Evolutionary conservation across 768 basidiomycete species (phyloP).

Genomic region (Sistotremastrum suecicum): DNA sequence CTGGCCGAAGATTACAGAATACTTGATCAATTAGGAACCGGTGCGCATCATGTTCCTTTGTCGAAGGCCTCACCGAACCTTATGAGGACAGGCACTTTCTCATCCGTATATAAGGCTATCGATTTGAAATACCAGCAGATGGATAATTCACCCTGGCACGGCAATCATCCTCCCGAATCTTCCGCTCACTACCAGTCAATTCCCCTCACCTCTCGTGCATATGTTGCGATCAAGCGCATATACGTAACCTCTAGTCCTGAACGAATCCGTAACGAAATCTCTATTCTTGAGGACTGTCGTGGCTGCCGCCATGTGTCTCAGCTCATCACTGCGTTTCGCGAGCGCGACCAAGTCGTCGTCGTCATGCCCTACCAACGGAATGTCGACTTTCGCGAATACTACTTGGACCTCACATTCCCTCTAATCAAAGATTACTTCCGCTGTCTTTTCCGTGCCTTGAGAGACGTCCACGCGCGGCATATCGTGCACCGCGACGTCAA

Average conservation of each 20-base stretch:
- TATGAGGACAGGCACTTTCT: conserved; percentile 65
- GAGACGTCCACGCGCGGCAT: conserved; percentile 72
- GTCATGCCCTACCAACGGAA: conserved; percentile 90
- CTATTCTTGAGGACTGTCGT: conserved; percentile 75
- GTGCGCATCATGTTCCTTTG: conserved; percentile 11
- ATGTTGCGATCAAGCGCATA: conserved; percentile 92
- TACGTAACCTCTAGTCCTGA: conserved; percentile 93
- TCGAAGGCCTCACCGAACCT: not conserved
- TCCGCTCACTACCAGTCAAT: conserved; percentile 52
- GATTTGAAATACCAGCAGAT: conserved; percentile 63
- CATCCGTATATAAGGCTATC: conserved; percentile 96
- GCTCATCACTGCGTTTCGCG: conserved; percentile 86
- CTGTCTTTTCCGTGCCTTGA: conserved; percentile 79
- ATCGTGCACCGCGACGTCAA: conserved; percentile 97
- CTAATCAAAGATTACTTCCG: conserved; percentile 80
- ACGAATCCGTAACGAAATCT: conserved; percentile 83
- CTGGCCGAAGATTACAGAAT: conserved; percentile 58
- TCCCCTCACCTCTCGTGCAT: conserved; percentile 37
- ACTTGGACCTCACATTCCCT: conserved; percentile 51
- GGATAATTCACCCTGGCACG: conserved; percentile 66
- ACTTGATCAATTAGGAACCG: conserved; percentile 83
- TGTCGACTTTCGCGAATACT: conserved; percentile 88
- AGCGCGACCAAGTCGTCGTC: conserved; percentile 83
- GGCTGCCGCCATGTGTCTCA: conserved; percentile 83
- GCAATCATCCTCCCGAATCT: conserved; percentile 43